phyloP scores from a whole-genome alignment of 441 rosid genomes.

The Omphalea diandra region DNA sequence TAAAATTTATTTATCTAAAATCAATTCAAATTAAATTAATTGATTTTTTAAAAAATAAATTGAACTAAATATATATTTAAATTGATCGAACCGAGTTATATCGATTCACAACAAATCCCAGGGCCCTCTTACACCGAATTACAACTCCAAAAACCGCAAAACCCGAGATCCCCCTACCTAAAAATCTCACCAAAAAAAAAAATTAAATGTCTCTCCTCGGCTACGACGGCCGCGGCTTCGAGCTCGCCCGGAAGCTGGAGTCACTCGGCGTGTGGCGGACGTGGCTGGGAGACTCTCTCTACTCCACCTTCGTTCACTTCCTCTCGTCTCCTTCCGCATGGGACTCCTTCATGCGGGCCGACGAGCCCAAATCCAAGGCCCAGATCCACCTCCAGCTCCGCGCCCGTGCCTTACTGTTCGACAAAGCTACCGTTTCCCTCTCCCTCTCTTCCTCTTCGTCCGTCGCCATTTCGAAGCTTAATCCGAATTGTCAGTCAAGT shows the following conservation, averaged over 20 bases:
- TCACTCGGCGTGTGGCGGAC: slow-evolving; percentile 62
- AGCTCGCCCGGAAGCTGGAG: slow-evolving; percentile 73
- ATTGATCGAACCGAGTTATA: no score
- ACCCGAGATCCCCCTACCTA: no score
- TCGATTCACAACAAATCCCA: no score
- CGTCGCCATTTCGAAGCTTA: slow-evolving; percentile 56
- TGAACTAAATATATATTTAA: no score
- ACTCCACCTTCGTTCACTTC: slow-evolving; percentile 47
- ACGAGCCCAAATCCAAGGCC: slow-evolving; percentile 62
- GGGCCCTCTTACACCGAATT: no score
- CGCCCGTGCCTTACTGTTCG: slow-evolving; percentile 79
- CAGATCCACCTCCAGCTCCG: slow-evolving; percentile 88
- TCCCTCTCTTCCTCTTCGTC: slow-evolving; percentile 51
- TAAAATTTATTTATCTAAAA: no score
- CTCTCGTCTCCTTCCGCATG: slow-evolving; percentile 70
- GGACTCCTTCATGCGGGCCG: slow-evolving; percentile 73
- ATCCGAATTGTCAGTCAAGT: slow-evolving; percentile 48
- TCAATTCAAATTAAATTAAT: no score
- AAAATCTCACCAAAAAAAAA: no score
- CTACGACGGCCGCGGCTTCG: slow-evolving; percentile 85
- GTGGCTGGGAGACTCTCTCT: slow-evolving; percentile 79
- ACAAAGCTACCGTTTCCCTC: slow-evolving; percentile 68
- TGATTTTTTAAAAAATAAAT: no score
- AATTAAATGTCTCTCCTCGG: slow-evolving; percentile 85
- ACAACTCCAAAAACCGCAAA: no score